Conservation (phyloP, 805 yeast genomes). For the Komagataella ulmi region DNA sequence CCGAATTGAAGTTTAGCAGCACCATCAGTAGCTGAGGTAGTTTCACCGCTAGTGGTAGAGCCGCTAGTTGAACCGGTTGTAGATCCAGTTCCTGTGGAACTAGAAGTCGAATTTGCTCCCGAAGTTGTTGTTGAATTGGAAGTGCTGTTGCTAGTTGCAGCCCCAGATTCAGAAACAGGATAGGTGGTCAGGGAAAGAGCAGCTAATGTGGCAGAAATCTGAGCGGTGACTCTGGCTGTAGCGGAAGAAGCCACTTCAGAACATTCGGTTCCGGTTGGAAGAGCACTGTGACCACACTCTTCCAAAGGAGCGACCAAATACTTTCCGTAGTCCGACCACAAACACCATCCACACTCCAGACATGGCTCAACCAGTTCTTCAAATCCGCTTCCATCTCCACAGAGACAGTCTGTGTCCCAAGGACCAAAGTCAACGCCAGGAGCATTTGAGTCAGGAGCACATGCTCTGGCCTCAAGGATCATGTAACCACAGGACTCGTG, state of each 20-base stretch:
- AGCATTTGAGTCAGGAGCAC: constrained; percentile 9
- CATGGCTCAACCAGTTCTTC: constrained; percentile 16
- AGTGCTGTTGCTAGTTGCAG: background rate
- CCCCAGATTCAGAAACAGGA: background rate
- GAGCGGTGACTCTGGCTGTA: constrained; percentile 2
- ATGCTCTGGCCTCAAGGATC: constrained; percentile 17
- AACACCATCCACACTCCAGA: constrained; percentile 26
- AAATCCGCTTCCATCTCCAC: constrained; percentile 16
- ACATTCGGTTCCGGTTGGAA: constrained; percentile 22
- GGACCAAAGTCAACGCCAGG: constrained; percentile 10
- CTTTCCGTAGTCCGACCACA: constrained; percentile 22
- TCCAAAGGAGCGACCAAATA: constrained; percentile 17
- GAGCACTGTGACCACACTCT: constrained; percentile 18
- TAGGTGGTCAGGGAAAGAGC: background rate
- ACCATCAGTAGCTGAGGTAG: background rate
- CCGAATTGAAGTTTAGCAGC: background rate
- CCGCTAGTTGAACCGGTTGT: background rate
- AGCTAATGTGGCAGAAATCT: background rate
- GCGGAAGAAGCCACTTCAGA: constrained; percentile 6
- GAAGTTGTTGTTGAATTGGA: background rate
- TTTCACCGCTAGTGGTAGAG: background rate
- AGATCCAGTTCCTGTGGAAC: background rate
- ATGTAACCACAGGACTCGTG: constrained; percentile 22
- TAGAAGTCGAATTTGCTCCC: background rate
- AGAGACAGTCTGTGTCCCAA: constrained; percentile 18